phyloP scores from a whole-genome alignment of 768 basidiomycete species.

The Lactifluus subvellereus region DNA sequence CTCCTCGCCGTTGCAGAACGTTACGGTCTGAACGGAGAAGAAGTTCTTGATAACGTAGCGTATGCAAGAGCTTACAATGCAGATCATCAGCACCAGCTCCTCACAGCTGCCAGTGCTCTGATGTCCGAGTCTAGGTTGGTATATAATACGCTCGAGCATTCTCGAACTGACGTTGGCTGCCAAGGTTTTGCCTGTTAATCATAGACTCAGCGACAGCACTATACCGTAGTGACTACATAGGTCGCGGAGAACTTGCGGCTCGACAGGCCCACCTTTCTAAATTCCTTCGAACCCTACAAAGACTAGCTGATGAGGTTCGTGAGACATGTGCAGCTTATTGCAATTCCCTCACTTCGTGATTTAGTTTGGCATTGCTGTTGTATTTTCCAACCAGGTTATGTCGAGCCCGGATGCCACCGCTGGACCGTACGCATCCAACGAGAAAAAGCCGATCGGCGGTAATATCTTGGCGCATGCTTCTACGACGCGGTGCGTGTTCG shows the following conservation, averaged over 20 bases:
- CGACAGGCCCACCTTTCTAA: conserved; percentile 95
- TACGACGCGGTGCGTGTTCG: conserved; percentile 70
- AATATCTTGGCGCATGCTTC: conserved; percentile 99
- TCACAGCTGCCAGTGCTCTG: conserved; percentile 91
- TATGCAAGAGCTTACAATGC: conserved; percentile 99
- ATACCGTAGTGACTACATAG: conserved; percentile 93
- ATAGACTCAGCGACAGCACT: conserved; percentile 96
- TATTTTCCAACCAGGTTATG: conserved; percentile 98
- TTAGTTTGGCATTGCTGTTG: conserved; percentile 96
- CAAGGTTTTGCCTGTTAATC: conserved; percentile 90
- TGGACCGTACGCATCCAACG: conserved; percentile 80
- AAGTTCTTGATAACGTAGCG: conserved; percentile 96
- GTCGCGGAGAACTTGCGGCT: conserved; percentile 91
- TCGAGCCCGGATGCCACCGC: conserved; percentile 96
- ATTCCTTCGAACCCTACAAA: conserved; percentile 87
- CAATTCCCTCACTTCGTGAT: conserved; percentile 19
- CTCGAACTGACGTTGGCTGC: conserved; percentile 23
- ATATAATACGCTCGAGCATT: not conserved
- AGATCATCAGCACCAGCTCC: conserved; percentile 87
- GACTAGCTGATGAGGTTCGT: conserved; percentile 91
- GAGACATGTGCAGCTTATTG: not conserved
- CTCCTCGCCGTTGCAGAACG: conserved; percentile 92
- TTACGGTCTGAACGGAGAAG: conserved; percentile 95
- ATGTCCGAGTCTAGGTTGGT: conserved; percentile 96
- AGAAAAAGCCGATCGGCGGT: conserved; percentile 98